These are phyloP conservation scores for Stentor coeruleus DNA, from an alignment of 73 alveolate genomes.

Conservation along the genomic window DNA sequence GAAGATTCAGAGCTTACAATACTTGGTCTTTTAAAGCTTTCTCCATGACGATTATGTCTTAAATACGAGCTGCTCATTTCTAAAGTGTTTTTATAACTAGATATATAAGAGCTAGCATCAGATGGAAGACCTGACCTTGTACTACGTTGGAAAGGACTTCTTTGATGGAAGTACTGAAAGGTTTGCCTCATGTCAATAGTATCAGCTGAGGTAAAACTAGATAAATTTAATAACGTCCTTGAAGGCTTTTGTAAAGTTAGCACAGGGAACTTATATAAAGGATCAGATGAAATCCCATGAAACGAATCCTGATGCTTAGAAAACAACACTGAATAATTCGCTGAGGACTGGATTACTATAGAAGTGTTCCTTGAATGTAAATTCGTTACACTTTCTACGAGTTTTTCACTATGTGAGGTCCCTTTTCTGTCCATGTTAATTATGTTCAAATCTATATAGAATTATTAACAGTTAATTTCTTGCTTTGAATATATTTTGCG, in stretches of 20 bases:
- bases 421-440: too few species aligned
- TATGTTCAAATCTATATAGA: too few species aligned
- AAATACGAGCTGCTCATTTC: neutral
- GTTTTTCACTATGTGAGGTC: too few species aligned
- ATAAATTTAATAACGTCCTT: neutral
- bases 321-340: too few species aligned
- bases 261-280: neutral
- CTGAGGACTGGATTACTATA: too few species aligned
- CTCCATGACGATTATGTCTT: neutral
- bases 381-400: too few species aligned
- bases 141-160: conserved; percentile 17
- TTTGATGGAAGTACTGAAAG: conserved; percentile 2
- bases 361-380: too few species aligned
- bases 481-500: too few species aligned
- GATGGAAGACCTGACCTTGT: neutral
- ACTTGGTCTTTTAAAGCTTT: neutral
- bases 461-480: too few species aligned
- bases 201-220: neutral
- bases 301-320: too few species aligned
- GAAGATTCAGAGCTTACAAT: neutral
- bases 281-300: conserved; percentile 9
- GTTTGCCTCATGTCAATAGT: neutral
- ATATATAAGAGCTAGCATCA: neutral
- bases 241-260: neutral
- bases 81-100: neutral